These are phyloP conservation scores for Chlorella sp. DNA, from an alignment of 139 green algal genomes.

Conservation along the genomic window DNA sequence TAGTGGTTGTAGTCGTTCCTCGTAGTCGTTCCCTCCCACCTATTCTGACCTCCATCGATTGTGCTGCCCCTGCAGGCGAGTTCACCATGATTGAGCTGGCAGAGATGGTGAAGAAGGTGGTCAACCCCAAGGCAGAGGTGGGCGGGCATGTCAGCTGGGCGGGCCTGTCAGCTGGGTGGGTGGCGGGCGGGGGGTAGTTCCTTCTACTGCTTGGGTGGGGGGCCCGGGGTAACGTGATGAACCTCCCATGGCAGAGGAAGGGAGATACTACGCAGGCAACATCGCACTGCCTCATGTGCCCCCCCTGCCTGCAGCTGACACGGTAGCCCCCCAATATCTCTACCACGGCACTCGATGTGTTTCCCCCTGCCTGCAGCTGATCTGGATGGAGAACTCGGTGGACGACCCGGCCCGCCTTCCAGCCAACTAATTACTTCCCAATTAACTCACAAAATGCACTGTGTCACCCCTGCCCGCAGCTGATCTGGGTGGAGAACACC, in stretches of 20 bases:
- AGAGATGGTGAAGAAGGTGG: slow-evolving; percentile 87
- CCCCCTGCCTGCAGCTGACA: no score
- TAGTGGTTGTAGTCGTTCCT: no score
- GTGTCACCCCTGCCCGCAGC: slow-evolving; percentile 20
- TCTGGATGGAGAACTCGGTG: slow-evolving; percentile 93
- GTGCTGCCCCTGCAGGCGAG: slow-evolving; percentile 71
- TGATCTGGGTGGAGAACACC: slow-evolving; percentile 94
- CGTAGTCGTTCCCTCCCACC: no score
- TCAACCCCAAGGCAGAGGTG: slow-evolving; percentile 79
- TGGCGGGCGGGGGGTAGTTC: background rate
- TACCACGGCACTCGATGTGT: no score
- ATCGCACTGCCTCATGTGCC: no score
- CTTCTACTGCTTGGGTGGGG: background rate
- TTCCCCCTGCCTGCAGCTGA: slow-evolving; percentile 65
- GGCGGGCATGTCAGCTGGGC: no score
- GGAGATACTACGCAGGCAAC: no score
- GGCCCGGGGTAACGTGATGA: no score
- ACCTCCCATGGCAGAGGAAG: background rate
- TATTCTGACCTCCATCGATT: no score
- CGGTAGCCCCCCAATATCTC: no score
- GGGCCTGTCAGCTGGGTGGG: background rate
- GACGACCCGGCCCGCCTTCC: slow-evolving; percentile 94
- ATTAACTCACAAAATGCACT: background rate
- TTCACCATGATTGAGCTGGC: slow-evolving; percentile 99
- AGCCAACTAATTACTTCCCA: no score